Evolutionary conservation across 164 flowering plant genomes (phyloP).

Genomic region (Taxillus chinensis): DNA sequence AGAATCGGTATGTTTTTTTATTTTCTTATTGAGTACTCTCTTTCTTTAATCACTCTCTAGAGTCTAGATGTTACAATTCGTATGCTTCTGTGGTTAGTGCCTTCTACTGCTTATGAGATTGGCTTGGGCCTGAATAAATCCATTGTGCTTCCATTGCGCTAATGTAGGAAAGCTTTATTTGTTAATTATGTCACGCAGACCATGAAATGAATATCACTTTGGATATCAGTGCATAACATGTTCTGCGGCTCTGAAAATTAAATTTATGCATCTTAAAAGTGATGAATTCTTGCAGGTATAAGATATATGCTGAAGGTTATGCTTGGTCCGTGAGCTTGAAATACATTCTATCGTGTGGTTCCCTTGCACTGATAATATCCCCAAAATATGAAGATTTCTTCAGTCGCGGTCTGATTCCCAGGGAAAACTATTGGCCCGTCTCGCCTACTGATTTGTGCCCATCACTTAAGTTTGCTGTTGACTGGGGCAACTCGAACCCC

Average conservation of each 20-base stretch:
- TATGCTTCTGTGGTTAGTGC: too few species aligned
- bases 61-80: too few species aligned
- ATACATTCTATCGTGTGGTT: conserved; percentile 75
- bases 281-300: conserved; percentile 46
- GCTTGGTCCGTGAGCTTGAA: conserved; percentile 97
- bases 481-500: conserved; percentile 61
- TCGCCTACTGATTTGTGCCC: conserved; percentile 38
- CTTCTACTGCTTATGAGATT: too few species aligned
- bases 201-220: too few species aligned
- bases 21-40: too few species aligned
- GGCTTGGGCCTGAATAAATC: too few species aligned
- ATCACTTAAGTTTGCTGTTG: conserved; percentile 61
- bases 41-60: too few species aligned
- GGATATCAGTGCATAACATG: too few species aligned
- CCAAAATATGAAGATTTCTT: conserved; percentile 77
- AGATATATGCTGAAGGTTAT: conserved; percentile 83
- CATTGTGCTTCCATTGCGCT: too few species aligned
- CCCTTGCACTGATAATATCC: conserved; percentile 49
- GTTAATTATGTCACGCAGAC: too few species aligned
- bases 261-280: background rate
- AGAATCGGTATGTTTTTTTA: conserved; percentile 39
- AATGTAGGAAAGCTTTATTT: too few species aligned
- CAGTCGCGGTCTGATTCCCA: conserved; percentile 67
- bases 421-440: conserved; percentile 53
- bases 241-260: too few species aligned